A percentile compares a stretch with the other conserved stretches of the same genome.
Evolutionary conservation across 2,329 filamentous ascomycete species (phyloP).

Genomic region (Scopulariopsis brevicaulis): DNA sequence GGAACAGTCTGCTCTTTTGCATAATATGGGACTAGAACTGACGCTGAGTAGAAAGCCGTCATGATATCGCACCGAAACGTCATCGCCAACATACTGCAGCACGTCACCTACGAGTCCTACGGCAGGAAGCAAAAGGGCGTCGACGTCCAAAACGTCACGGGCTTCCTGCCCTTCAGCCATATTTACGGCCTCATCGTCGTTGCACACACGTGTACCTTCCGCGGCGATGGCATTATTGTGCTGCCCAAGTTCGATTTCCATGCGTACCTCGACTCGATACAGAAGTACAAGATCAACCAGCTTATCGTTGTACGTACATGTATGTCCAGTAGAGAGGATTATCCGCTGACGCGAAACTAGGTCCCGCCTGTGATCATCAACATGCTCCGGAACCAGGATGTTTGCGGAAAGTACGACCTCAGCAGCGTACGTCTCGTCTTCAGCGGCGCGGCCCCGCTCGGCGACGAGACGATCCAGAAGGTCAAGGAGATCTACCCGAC

Average conservation of each 20-base stretch:
- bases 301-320: constrained; percentile 21
- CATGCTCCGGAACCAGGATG: constrained; percentile 53
- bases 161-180: constrained; percentile 64
- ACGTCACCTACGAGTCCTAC: constrained; percentile 28
- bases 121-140: constrained; percentile 14
- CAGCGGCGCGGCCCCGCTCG: constrained; percentile 69
- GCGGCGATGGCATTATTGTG: constrained; percentile 61
- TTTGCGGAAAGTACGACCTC: constrained; percentile 58
- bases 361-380: constrained; percentile 75
- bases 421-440: constrained; percentile 54
- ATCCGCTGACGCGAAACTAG: constrained; percentile 28
- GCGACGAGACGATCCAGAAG: constrained; percentile 58
- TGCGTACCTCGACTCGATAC: constrained; percentile 48
- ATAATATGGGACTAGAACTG: background rate
- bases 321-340: background rate
- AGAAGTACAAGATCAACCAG: constrained; percentile 53
- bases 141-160: constrained; percentile 29
- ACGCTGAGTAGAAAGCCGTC: constrained; percentile 51
- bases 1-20: no score
- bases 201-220: constrained; percentile 51
- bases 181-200: constrained; percentile 68
- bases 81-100: constrained; percentile 60
- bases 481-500: constrained; percentile 47
- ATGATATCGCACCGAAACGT: constrained; percentile 69
- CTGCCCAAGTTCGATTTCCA: constrained; percentile 63